Base-by-base conservation (phyloP, 345 rosid genomes). In the Salix koriyanagi region DNA sequence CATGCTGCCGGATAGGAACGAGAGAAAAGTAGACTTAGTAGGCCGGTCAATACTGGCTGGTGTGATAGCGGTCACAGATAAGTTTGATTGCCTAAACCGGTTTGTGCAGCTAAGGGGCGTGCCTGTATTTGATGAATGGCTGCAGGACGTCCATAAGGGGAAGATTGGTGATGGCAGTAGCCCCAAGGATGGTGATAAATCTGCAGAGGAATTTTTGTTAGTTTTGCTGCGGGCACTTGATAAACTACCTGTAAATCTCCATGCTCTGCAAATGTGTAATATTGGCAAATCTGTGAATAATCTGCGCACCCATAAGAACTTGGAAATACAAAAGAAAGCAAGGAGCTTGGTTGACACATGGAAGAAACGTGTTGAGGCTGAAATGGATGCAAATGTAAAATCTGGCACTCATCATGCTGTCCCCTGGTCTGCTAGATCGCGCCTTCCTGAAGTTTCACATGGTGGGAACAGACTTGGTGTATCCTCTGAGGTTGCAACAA, bases 301-400 rank as follows among this genome's bases (percentile, higher is more conserved):
- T 85, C 68, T 95, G 70, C 90, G 99, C 11, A 69, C 90, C 3
- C 98, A 90, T 78, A 93, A 90, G 77, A 91, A 90, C 58, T 79
- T 86, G 54, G 97, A 95, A 67, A 93, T 95, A 78, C 96, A 91
- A 79, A 95, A 86, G 87, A 95, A 95, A 76, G 96, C 97, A 48
- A 89, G 97, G 83, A 87, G 92, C 69, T 86, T 95, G 65, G 99
- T 95, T 74, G 99, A 95, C 80, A 93, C 91, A 2, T 95, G 99
- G 97, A 95, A 95, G 88, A 95, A 89, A 76, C 90, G 96, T 18
- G 99, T 95, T 36, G 99, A 95, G 82, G 94, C 91, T 79, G 99
- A 95, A 80, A 91, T 93, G 97, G 96, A 95, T 87, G 89, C 64
- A 1, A 58, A 58, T 58, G 64, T 88, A 1, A 93, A 88, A 78